Percentiles rank a stretch among this genome's conserved stretches.
Conservation (phyloP, 192 early-diverging fungal species). For the Tieghemiomyces parasiticus region DNA sequence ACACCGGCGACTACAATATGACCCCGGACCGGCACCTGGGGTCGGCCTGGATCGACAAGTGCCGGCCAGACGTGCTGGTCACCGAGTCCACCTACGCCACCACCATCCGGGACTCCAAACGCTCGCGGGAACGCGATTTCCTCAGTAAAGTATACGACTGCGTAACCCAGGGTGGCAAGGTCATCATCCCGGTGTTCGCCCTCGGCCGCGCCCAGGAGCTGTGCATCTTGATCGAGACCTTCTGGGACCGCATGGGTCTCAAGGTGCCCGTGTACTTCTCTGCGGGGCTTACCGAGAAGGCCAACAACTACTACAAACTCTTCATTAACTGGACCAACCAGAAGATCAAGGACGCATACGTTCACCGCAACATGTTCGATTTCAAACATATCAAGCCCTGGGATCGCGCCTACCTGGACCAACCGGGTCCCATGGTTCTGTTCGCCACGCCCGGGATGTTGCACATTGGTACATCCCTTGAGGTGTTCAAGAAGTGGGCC, state of each 20-base stretch:
- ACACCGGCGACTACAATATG: conserved; percentile 86
- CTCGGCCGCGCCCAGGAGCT: conserved; percentile 95
- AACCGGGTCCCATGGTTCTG: conserved; percentile 84
- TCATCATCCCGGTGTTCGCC: conserved; percentile 96
- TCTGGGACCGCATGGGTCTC: conserved; percentile 86
- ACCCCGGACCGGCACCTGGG: conserved; percentile 86
- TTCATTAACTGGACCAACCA: conserved; percentile 98
- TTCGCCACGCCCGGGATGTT: conserved; percentile 98
- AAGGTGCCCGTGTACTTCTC: conserved; percentile 91
- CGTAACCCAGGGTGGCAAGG: conserved; percentile 65
- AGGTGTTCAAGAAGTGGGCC: conserved; percentile 93
- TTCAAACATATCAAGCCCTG: conserved; percentile 87
- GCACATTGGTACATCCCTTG: conserved; percentile 88
- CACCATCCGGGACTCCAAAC: conserved; percentile 85
- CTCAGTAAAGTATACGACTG: conserved; percentile 74
- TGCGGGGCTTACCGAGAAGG: conserved; percentile 82
- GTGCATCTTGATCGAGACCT: conserved; percentile 86
- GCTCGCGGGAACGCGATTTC: conserved; percentile 86
- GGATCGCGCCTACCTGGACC: conserved; percentile 48
- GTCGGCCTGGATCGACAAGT: conserved; percentile 89
- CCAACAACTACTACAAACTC: conserved; percentile 92
- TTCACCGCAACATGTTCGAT: conserved; percentile 91
- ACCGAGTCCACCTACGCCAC: conserved; percentile 97
- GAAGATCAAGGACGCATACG: conserved; percentile 88
- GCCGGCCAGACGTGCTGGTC: conserved; percentile 82